phyloP scores from a whole-genome alignment of 768 basidiomycete species.

The Cyclocybe aegerita region DNA sequence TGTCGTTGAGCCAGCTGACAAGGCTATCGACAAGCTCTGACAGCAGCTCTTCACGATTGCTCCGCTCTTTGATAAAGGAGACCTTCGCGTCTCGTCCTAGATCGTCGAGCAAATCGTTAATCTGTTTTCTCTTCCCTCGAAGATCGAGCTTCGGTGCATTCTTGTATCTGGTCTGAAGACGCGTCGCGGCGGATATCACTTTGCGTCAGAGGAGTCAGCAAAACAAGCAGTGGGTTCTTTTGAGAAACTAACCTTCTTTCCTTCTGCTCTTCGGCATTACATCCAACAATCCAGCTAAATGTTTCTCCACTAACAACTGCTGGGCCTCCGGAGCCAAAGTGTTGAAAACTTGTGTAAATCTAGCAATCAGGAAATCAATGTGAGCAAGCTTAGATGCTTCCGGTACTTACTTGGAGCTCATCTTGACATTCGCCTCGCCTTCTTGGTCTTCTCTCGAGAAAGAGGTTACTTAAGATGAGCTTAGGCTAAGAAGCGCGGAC shows the following conservation, averaged over 20 bases:
- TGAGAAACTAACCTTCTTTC: constrained; percentile 31
- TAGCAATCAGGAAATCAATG: constrained; percentile 17
- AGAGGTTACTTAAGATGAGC: no score
- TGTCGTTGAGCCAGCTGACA: constrained; percentile 57
- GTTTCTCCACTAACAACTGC: constrained; percentile 45
- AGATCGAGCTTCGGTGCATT: constrained; percentile 51
- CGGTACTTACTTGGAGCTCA: constrained; percentile 6
- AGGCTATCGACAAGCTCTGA: constrained; percentile 56
- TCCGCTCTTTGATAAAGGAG: constrained; percentile 51
- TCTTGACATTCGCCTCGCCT: background rate
- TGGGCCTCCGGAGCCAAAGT: constrained; percentile 55
- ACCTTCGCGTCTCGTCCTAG: constrained; percentile 54
- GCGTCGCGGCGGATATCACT: constrained; percentile 39
- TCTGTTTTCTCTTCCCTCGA: constrained; percentile 52
- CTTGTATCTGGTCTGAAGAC: constrained; percentile 34
- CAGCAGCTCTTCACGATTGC: constrained; percentile 53
- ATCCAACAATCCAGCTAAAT: constrained; percentile 50
- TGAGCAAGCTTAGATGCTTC: background rate
- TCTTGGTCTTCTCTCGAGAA: background rate
- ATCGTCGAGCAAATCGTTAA: constrained; percentile 51
- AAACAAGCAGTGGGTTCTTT: background rate
- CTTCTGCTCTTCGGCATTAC: constrained; percentile 34
- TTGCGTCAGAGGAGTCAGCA: constrained; percentile 1
- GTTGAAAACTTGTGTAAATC: constrained; percentile 48
- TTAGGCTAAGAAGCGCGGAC: no score